Conservation (phyloP, 2,329 filamentous ascomycete genomes). For the Epichloe hybrida region DNA sequence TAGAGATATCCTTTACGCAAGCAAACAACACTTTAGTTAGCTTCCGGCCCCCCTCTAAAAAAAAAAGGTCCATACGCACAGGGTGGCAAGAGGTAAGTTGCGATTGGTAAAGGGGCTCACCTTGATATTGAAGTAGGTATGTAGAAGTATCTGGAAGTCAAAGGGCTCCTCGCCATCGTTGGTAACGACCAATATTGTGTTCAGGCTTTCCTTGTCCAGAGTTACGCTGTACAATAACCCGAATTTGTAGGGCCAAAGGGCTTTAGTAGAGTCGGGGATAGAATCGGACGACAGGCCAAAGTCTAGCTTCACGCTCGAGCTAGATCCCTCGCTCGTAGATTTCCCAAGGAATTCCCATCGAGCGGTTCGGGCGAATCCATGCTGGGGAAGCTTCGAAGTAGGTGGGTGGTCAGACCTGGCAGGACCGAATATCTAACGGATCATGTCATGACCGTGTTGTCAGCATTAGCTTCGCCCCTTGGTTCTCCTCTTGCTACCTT, state of each 20-base stretch:
- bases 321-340: conserved; percentile 43
- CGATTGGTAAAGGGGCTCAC: conserved; percentile 35
- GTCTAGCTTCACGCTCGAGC: conserved; percentile 74
- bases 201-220: conserved; percentile 58
- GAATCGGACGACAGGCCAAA: conserved; percentile 73
- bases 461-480: background rate
- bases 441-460: background rate
- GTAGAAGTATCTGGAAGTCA: conserved; percentile 83
- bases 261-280: conserved; percentile 52
- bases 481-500: background rate
- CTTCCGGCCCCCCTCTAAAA: no score
- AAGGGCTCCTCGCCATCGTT: conserved; percentile 76
- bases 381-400: conserved; percentile 73
- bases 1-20: conserved; percentile 58
- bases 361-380: conserved; percentile 84
- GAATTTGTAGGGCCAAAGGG: conserved; percentile 77
- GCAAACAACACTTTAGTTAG: background rate
- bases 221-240: conserved; percentile 89
- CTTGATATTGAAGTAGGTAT: conserved; percentile 75
- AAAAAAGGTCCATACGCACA: background rate
- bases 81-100: background rate
- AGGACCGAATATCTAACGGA: conserved; percentile 65
- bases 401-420: conserved; percentile 61
- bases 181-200: conserved; percentile 72
- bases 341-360: conserved; percentile 92